A percentile compares a stretch with the other conserved stretches of the same genome.
phyloP scores from a whole-genome alignment of 352 stramenopile species.

The Blastocystis sp. region DNA sequence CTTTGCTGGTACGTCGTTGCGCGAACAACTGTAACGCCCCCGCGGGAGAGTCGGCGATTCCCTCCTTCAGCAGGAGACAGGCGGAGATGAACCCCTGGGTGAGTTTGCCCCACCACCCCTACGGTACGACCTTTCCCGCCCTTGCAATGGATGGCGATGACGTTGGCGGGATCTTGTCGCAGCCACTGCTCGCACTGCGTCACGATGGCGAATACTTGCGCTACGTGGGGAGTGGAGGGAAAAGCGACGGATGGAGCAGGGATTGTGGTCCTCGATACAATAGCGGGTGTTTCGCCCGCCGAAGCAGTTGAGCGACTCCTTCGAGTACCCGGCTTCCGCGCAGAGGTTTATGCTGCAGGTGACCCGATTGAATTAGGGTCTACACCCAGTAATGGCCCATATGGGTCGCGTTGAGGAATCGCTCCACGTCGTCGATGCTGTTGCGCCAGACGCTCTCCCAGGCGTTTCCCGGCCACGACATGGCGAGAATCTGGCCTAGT shows the following conservation, averaged over 20 bases:
- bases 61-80: constrained; percentile 45
- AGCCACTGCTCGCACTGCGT: constrained; percentile 24
- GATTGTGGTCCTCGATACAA: constrained; percentile 54
- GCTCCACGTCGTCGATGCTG: constrained; percentile 55
- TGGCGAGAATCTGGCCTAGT: constrained; percentile 44
- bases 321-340: constrained; percentile 20
- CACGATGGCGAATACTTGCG: not conserved
- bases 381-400: constrained; percentile 55
- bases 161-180: constrained; percentile 8
- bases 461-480: constrained; percentile 47
- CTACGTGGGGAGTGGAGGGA: not conserved
- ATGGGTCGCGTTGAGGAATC: constrained; percentile 27
- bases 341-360: constrained; percentile 49
- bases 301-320: not conserved
- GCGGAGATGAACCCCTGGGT: constrained; percentile 50
- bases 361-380: not conserved
- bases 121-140: constrained; percentile 56
- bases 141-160: constrained; percentile 48
- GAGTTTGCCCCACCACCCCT: too few species aligned
- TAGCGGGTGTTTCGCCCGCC: constrained; percentile 18
- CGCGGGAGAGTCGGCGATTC: not conserved
- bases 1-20: not conserved
- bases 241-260: not conserved
- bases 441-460: constrained; percentile 49
- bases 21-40: constrained; percentile 53